Evolutionary conservation across 2,329 filamentous ascomycete species (phyloP), one percentile per base, ranked within the genome.

Genomic region (Diaporthe sp.): DNA sequence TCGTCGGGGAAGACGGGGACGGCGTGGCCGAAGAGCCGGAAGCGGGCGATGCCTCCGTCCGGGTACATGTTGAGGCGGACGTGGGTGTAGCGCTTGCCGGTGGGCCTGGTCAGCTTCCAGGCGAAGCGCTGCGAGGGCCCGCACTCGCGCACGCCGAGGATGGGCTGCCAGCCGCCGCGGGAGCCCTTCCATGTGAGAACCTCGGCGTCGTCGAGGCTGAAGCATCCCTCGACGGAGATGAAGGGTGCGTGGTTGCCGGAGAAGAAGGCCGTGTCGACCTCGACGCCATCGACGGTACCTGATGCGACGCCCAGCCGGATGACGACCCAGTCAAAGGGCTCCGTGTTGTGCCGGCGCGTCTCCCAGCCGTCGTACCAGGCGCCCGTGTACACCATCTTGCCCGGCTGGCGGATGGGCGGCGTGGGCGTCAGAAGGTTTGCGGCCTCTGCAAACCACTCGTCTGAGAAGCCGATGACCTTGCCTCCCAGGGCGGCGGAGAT

Each of bases 61-160:
- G 94, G 93, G 81, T 94, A 96, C 94, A 96, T 96, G 81, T 94
- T 93, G 72, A 97, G 86, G 44, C 94, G 87, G 53, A 96, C 93
- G 81, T 97, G 94, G 0, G 94, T 96, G 83, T 94, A 96, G 71
- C 91, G 89, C 82, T 93, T 93, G 44, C 85, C 83, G 0, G 90
- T 91, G 55, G 69, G 87, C 25, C 81, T 80, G 22, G 87, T 84
- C 22, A 96, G 86, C 79, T 90, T 88, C 94, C 94, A 97, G 4
- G 87, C 93, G 79, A 95, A 94, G 75, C 94, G 85, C 82, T 92
- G 91, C 69, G 88, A 92, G 1, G 94, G 93, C 0, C 94, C 94
- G 81, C 94, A 95, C 79, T 94, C 91, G 79, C 93, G 89, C 75
- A 90, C 86, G 25, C 88, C 87, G 7, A 96, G 86, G 73, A 96